These are phyloP conservation scores for Corylus americana DNA, from an alignment of 306 rosid species.

Conservation along the genomic window DNA sequence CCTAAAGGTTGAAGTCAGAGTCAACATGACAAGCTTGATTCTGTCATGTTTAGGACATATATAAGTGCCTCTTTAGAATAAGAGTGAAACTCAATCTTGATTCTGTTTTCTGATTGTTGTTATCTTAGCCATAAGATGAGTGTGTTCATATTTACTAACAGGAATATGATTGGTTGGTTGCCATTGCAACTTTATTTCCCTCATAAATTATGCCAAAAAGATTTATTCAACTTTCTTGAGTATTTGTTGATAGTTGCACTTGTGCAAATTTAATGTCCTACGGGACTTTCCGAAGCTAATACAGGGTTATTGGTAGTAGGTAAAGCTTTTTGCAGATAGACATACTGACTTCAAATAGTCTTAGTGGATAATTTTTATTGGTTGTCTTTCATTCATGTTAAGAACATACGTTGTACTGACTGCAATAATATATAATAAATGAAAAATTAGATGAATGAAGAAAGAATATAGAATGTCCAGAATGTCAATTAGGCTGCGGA, in stretches of 20 bases:
- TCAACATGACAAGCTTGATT: too few relatives aligned
- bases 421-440: not conserved
- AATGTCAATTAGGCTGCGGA: not conserved
- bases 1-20: too few relatives aligned
- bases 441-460: not conserved
- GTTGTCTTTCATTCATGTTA: not conserved
- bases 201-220: not conserved
- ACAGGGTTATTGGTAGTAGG: not conserved
- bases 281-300: not conserved
- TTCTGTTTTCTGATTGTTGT: not conserved
- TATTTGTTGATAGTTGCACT: too few relatives aligned
- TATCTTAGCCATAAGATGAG: not conserved
- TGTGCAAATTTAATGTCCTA: too few relatives aligned
- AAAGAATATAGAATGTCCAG: not conserved
- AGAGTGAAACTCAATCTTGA: not conserved
- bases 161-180: not conserved
- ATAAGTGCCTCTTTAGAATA: not conserved
- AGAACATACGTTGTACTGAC: not conserved
- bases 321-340: not conserved
- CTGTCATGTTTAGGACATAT: not conserved
- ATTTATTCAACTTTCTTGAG: not conserved
- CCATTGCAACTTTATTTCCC: not conserved
- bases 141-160: not conserved
- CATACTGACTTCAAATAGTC: not conserved
- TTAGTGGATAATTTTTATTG: not conserved